Evolutionary conservation across 106 monocot genomes (phyloP).

Genomic region (Acorus gramineus): DNA sequence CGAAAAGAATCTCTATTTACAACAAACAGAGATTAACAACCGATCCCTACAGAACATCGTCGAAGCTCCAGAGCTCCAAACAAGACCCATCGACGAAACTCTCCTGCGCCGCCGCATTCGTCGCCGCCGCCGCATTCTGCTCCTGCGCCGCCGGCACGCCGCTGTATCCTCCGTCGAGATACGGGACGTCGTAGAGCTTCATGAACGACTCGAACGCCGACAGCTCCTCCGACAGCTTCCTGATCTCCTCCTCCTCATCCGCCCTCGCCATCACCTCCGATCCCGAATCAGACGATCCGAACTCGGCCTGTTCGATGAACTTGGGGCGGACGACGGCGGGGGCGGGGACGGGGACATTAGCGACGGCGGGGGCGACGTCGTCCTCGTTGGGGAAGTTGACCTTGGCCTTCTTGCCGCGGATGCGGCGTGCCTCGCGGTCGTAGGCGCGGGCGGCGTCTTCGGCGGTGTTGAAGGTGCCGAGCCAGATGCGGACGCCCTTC

Average conservation of each 20-base stretch:
- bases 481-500: conserved; percentile 53
- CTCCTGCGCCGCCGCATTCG: neutral
- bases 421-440: conserved; percentile 35
- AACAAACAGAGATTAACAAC: no score
- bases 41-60: neutral
- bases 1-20: no score
- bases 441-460: conserved; percentile 61
- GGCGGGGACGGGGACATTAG: neutral
- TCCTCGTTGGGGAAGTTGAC: conserved; percentile 41
- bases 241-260: conserved; percentile 5
- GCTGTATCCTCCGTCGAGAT: conserved; percentile 20
- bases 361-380: neutral
- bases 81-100: neutral
- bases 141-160: conserved; percentile 3
- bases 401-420: conserved; percentile 34
- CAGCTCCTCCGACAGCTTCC: conserved; percentile 25
- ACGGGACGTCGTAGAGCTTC: conserved; percentile 30
- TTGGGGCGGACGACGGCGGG: neutral
- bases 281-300: no score
- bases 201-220: conserved; percentile 28
- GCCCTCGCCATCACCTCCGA: neutral
- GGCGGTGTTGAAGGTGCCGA: conserved; percentile 47
- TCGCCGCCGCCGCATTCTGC: neutral
- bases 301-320: no score
- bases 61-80: conserved; percentile 14